Conservation (phyloP, 257 asterid species). For the Fraxinus excelsior region DNA sequence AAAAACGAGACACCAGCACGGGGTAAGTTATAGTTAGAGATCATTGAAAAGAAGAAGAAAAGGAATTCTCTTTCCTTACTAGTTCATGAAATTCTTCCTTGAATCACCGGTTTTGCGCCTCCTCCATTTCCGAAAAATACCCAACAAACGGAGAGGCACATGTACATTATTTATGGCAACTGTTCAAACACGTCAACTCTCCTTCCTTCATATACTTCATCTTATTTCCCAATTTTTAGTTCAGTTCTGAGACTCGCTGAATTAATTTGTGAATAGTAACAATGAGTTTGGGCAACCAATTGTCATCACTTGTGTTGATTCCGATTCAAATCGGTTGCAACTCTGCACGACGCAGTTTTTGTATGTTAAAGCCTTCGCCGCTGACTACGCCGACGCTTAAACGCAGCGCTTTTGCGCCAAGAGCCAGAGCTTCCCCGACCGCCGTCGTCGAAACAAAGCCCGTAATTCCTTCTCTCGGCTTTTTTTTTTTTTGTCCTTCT, state of each 20-base stretch:
- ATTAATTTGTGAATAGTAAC: constrained; percentile 29
- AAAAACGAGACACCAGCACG: no score
- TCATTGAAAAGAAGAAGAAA: not conserved
- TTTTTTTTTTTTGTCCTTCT: not conserved
- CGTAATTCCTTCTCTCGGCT: constrained; percentile 30
- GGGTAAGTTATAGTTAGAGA: not conserved
- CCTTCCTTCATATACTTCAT: not conserved
- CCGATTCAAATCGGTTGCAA: constrained; percentile 38
- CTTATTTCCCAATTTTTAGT: not conserved
- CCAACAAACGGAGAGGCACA: constrained; percentile 21
- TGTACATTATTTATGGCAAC: constrained; percentile 4
- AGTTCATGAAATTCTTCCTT: not conserved
- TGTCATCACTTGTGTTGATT: constrained; percentile 26
- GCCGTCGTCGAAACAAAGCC: constrained; percentile 43
- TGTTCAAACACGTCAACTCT: constrained; percentile 24
- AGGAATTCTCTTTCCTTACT: not conserved
- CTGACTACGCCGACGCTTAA: constrained; percentile 31
- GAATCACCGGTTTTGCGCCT: constrained; percentile 28
- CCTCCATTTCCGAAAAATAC: constrained; percentile 28
- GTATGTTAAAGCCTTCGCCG: constrained; percentile 23
- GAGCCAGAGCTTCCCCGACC: constrained; percentile 44
- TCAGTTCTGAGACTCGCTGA: constrained; percentile 7
- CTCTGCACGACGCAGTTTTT: constrained; percentile 30
- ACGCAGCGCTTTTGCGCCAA: constrained; percentile 28
- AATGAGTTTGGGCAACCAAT: constrained; percentile 20